Evolutionary conservation across 768 basidiomycete species (phyloP).

Genomic region (Auriscalpium vulgare): DNA sequence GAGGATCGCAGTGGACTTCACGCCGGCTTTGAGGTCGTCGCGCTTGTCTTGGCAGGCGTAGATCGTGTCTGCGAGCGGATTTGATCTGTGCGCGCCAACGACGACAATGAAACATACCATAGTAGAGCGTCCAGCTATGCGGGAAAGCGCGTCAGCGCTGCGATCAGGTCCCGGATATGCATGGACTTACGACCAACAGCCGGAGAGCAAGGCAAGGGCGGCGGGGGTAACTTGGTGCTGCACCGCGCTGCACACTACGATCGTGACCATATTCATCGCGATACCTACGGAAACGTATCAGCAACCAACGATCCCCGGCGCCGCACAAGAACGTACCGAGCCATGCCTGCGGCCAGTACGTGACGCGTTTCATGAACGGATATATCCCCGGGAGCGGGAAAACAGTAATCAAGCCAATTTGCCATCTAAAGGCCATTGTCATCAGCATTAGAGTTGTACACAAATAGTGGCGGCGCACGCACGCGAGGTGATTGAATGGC

Average conservation of each 20-base stretch:
- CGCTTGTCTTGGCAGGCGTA: slow-evolving; percentile 56
- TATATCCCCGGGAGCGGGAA: not conserved
- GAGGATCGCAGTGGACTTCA: slow-evolving; percentile 57
- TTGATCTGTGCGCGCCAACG: no score
- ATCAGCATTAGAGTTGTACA: not conserved
- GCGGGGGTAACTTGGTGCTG: not conserved
- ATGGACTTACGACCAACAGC: not conserved
- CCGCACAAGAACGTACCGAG: not conserved
- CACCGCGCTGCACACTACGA: not conserved
- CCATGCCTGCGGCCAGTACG: slow-evolving; percentile 6
- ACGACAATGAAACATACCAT: no score
- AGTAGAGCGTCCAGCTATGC: not conserved
- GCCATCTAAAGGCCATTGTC: not conserved
- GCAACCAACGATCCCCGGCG: not conserved
- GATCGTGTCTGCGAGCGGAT: slow-evolving; percentile 53
- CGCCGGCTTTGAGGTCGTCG: slow-evolving; percentile 49
- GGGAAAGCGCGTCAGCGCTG: not conserved
- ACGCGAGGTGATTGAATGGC: not conserved
- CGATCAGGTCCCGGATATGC: no score
- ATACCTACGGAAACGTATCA: not conserved
- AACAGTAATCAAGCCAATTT: not conserved
- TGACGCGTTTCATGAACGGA: not conserved
- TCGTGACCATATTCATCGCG: not conserved
- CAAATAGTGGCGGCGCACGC: not conserved
- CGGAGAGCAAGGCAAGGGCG: not conserved